These are phyloP conservation scores for Malbranchea zuffiana DNA, from an alignment of 2,329 filamentous ascomycete species.

Conservation along the genomic window DNA sequence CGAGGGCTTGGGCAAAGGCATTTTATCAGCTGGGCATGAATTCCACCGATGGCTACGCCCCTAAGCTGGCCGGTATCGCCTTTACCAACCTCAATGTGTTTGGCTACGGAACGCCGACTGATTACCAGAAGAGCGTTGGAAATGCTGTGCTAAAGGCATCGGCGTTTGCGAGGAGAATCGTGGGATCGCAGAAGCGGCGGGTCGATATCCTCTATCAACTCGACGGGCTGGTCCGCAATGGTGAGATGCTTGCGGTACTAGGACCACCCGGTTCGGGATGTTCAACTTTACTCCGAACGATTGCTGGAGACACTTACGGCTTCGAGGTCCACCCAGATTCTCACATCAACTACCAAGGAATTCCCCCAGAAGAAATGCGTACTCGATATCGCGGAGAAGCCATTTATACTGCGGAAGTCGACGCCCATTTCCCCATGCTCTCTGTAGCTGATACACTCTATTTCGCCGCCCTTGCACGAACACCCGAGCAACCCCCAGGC, in stretches of 20 bases:
- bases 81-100: constrained; percentile 30
- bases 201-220: constrained; percentile 54
- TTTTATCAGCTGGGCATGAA: constrained; percentile 1
- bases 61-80: constrained; percentile 21
- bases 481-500: constrained; percentile 60
- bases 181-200: constrained; percentile 21
- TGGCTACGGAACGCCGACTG: constrained; percentile 28
- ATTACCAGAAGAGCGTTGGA: constrained; percentile 35
- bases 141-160: constrained; percentile 29
- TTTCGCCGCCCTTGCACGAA: constrained; percentile 75
- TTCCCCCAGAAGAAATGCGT: constrained; percentile 14
- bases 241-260: constrained; percentile 48
- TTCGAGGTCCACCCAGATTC: constrained; percentile 59
- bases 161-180: constrained; percentile 1
- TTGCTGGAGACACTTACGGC: constrained; percentile 72
- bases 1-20: constrained; percentile 4
- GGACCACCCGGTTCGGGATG: constrained; percentile 47
- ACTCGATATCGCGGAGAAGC: constrained; percentile 68
- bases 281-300: constrained; percentile 75
- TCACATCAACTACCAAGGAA: constrained; percentile 65
- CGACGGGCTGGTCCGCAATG: constrained; percentile 48
- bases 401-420: constrained; percentile 77
- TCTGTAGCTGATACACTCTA: constrained; percentile 78
- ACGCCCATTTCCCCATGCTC: constrained; percentile 71
- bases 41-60: background rate